Base-by-base conservation (phyloP, 495 filamentous ascomycete species). In the Pseudoneurospora amorphoporcata region DNA sequence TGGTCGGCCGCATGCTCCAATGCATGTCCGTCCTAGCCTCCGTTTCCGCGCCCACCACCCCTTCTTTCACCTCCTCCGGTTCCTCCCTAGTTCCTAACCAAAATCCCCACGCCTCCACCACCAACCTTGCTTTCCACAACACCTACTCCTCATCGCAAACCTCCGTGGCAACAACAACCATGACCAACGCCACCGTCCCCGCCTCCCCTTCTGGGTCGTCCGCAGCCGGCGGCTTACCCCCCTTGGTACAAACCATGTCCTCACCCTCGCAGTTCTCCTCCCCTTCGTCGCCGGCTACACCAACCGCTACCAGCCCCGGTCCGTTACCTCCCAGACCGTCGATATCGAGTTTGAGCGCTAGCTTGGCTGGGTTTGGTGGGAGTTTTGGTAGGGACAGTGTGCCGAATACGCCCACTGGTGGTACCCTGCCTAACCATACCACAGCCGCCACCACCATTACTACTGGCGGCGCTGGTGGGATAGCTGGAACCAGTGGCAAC, bases 1-100 rank as follows among this genome's bases (percentile, higher is more conserved):
- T 93, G 70, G 95, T 97, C 9, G 95, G 93, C 2, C 86, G 96
- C 71, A 96, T 99, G 94, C 86, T 99, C 73, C 95, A 99, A 82
- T 99, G 96, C 78, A 90, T 99, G 80, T 92, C 90, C 76, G 95
- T 99, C 10, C 84, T 98, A 2, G 91, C 92, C 10, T 90, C 90
- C 74, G 88, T 96, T 65, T 65, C 53, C 53, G 53, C 53, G 1
- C 53, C 53, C 32, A 65, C 53, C 53, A 65, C 53, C 35, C 23
- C 53, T 65, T 65, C 53, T 32, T 37, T 32, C 53, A 32, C 14
- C 14, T 65, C 29, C 3, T 53, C n/a, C 16, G 9, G 16, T 8
- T 43, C 41, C 7, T 23, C 45, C n/a, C 12, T 12, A 2, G 23
- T 4, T 16, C 23, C 53, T 14, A 29, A 16, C 5, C 29, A 65